Evolutionary conservation across 2,329 filamentous ascomycete genomes (phyloP), one percentile per base, ranked within the genome.

Genomic region (Cordyceps javanica): DNA sequence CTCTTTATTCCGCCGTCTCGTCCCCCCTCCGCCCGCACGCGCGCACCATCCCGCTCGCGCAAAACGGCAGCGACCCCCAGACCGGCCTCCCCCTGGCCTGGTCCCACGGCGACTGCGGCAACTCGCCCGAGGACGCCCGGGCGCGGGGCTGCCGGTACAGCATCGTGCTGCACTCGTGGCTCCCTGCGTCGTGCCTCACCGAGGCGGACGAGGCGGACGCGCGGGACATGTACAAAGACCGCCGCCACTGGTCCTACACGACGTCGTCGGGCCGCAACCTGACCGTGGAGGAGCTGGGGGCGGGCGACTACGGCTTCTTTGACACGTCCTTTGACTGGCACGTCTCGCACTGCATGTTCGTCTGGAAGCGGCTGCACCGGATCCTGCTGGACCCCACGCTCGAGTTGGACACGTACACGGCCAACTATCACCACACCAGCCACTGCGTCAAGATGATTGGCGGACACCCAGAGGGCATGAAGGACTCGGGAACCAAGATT

Each of bases 341-440:
- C 34, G 59, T 62, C 36, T 59, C 60, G 4, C 60, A 63, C 11
- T 64, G 63, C 59, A 60, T 62, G 57, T 65, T 56, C 16, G 58
- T 62, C 1, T 65, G 62, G 61, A 65, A 64, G 52, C 45, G 62
- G 21, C 54, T 65, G n/a, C 63, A 63, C 45, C 52, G 62, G n/a
- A 44, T 59, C 11, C 32, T 62, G 36, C 38, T 64, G 34, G 60
- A 65, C 41, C 58, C 59, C 39, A 54, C 26, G 4, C 53, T 41
- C 41, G 54, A 60, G 52, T 25, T 64, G 44, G 62, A 63, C 38
- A 63, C 62, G 19, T 63, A 64, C 44, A 64, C 62, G 42, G 62
- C 60, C 2, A 60, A 64, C 32, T 59, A 57, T 8, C 57, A 61
- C 32, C 62, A 65, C 44, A 64, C 62, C 10, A 61, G 57, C 28